phyloP scores from a whole-genome alignment of 257 asterid species.

The Nicotiana tabacum region DNA sequence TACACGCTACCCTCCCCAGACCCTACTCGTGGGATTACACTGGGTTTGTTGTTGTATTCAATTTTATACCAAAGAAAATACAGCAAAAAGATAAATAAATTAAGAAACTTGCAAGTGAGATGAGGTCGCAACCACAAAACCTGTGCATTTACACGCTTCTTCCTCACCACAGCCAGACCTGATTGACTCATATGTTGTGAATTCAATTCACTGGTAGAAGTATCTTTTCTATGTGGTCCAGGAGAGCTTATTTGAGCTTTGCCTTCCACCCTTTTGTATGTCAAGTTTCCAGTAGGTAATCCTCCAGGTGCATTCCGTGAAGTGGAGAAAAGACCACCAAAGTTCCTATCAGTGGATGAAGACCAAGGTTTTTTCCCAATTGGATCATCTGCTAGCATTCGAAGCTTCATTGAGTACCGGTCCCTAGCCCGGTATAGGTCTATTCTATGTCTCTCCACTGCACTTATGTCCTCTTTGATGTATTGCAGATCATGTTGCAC shows the following conservation, averaged over 20 bases:
- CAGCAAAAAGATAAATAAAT: neutral
- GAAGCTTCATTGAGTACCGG: constrained; percentile 54
- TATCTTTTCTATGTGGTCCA: constrained; percentile 45
- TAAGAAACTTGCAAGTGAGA: neutral
- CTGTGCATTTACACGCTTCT: constrained; percentile 79
- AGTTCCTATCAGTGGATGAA: constrained; percentile 43
- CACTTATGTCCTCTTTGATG: constrained; percentile 58
- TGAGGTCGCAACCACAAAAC: constrained; percentile 29
- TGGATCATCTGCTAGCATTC: constrained; percentile 49
- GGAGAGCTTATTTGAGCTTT: constrained; percentile 31
- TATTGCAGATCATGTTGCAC: constrained; percentile 58
- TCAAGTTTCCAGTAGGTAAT: constrained; percentile 33
- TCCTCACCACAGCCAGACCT: constrained; percentile 55
- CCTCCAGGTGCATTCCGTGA: constrained; percentile 51
- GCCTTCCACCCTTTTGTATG: constrained; percentile 42
- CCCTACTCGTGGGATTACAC: too few relatives aligned
- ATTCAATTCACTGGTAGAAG: constrained; percentile 41
- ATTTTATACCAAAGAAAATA: neutral
- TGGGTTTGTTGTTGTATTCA: too few relatives aligned
- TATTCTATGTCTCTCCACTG: constrained; percentile 66
- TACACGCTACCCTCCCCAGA: too few relatives aligned
- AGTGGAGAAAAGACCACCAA: constrained; percentile 39
- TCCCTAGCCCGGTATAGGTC: constrained; percentile 65
- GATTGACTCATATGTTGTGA: constrained; percentile 61
- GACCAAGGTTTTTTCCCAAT: constrained; percentile 37